These are phyloP conservation scores for Nigrospora oryzae DNA, from an alignment of 2,329 filamentous ascomycete species.

Conservation along the genomic window DNA sequence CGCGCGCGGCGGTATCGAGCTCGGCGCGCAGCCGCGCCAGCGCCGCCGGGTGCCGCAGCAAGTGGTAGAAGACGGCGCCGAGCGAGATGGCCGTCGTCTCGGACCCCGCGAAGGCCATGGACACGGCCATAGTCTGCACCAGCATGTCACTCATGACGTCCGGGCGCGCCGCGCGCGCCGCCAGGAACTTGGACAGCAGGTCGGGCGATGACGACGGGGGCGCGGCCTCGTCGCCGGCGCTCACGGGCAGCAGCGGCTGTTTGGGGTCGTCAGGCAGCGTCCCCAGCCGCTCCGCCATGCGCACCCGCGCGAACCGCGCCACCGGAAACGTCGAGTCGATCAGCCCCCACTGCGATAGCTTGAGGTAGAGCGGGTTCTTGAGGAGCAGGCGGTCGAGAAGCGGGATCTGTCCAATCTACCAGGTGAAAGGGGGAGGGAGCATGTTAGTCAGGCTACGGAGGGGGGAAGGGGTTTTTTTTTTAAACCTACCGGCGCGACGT, in stretches of 20 bases:
- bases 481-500: constrained; percentile 55
- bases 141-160: constrained; percentile 64
- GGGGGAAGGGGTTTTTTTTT: not conserved
- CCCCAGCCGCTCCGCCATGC: constrained; percentile 55
- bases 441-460: too few relatives aligned
- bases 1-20: constrained; percentile 48
- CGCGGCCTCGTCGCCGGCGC: constrained; percentile 27
- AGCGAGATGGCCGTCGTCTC: constrained; percentile 75
- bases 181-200: constrained; percentile 64
- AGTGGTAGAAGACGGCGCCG: constrained; percentile 63
- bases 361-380: constrained; percentile 67
- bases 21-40: constrained; percentile 51
- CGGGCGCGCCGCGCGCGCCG: constrained; percentile 57
- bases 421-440: not conserved
- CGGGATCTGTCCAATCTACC: constrained; percentile 64
- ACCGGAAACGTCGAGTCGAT: constrained; percentile 64
- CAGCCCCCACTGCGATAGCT: constrained; percentile 58
- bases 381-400: constrained; percentile 60
- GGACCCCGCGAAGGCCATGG: constrained; percentile 65
- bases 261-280: constrained; percentile 23
- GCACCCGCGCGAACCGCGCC: constrained; percentile 60
- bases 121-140: constrained; percentile 64
- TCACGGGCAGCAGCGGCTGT: constrained; percentile 25
- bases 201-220: constrained; percentile 35
- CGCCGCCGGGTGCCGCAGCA: constrained; percentile 53